Percentiles rank a stretch among this genome's conserved stretches.
phyloP scores from a whole-genome alignment of 1,284 basidiomycete species.

The Ustilago esculenta region DNA sequence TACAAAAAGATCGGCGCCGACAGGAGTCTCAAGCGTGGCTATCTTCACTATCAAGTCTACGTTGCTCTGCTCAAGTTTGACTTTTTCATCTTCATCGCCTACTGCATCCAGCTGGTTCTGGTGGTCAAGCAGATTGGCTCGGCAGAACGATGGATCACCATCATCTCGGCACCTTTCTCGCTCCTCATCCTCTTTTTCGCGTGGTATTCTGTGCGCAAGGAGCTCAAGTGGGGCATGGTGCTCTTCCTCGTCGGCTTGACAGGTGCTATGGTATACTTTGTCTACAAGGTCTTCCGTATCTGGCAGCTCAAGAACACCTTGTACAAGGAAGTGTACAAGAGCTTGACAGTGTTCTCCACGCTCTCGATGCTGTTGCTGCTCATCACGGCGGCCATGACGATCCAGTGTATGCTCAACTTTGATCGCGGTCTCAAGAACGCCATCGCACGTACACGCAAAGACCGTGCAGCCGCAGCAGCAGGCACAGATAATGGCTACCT shows the following conservation, averaged over 20 bases:
- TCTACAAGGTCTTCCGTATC: conserved; percentile 58
- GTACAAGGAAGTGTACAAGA: conserved; percentile 61
- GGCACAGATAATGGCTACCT: conserved; percentile 28
- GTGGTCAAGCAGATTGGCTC: conserved; percentile 52
- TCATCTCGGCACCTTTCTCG: conserved; percentile 53
- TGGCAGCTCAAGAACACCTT: conserved; percentile 44
- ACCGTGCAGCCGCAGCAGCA: conserved; percentile 20
- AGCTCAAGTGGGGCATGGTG: conserved; percentile 52
- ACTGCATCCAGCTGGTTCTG: conserved; percentile 60
- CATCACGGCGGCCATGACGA: conserved; percentile 48
- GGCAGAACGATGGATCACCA: conserved; percentile 55
- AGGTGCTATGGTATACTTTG: conserved; percentile 57
- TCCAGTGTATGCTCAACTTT: conserved; percentile 59
- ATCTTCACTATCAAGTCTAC: conserved; percentile 58
- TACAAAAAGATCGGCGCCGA: conserved; percentile 61
- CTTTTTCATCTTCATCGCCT: conserved; percentile 60
- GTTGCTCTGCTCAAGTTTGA: conserved; percentile 60
- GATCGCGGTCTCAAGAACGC: conserved; percentile 53
- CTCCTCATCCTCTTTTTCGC: conserved; percentile 54
- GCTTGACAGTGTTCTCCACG: conserved; percentile 57
- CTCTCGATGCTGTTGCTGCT: conserved; percentile 53
- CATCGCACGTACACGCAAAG: conserved; percentile 40
- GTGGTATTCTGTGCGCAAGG: conserved; percentile 54
- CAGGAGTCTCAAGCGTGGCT: conserved; percentile 47
- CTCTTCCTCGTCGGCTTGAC: conserved; percentile 47